Percentiles rank a stretch among this genome's conserved stretches.
Evolutionary conservation across 805 yeast species (phyloP).

Genomic region (Torulaspora indica): DNA sequence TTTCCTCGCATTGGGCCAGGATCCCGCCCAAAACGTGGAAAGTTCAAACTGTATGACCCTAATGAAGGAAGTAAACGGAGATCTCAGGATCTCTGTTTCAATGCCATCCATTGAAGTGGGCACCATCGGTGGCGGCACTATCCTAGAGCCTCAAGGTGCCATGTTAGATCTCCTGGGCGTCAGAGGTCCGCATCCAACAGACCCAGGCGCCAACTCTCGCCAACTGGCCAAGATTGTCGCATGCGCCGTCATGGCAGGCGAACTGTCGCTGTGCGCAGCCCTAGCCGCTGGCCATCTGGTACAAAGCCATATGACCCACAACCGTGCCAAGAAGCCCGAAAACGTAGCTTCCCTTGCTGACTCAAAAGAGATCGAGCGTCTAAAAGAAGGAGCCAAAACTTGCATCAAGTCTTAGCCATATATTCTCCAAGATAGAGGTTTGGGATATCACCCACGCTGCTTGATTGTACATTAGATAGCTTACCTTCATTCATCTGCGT

Average conservation of each 20-base stretch:
- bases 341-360: slow-evolving; percentile 31
- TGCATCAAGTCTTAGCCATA: slow-evolving; percentile 57
- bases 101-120: slow-evolving; percentile 99
- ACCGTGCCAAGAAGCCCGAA: slow-evolving; percentile 57
- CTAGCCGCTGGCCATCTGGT: slow-evolving; percentile 98
- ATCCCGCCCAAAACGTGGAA: slow-evolving; percentile 99
- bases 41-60: slow-evolving; percentile 95
- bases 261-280: slow-evolving; percentile 89
- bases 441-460: neutral
- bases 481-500: slow-evolving; percentile 3
- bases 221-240: slow-evolving; percentile 91
- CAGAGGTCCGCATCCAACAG: slow-evolving; percentile 89
- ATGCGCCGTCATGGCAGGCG: slow-evolving; percentile 92
- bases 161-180: slow-evolving; percentile 94
- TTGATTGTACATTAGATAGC: slow-evolving; percentile 3
- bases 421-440: neutral
- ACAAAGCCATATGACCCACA: slow-evolving; percentile 94
- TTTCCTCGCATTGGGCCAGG: slow-evolving; percentile 94
- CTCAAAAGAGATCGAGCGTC: slow-evolving; percentile 42
- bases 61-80: slow-evolving; percentile 80
- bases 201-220: slow-evolving; percentile 92
- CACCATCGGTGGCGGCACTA: slow-evolving; percentile 98
- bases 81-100: slow-evolving; percentile 87
- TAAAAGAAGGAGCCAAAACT: slow-evolving; percentile 67
- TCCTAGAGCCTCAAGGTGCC: slow-evolving; percentile 93